These are phyloP conservation scores for Aspergillus novofumigatus DNA, from an alignment of 2,329 filamentous ascomycete genomes.

Conservation along the genomic window DNA sequence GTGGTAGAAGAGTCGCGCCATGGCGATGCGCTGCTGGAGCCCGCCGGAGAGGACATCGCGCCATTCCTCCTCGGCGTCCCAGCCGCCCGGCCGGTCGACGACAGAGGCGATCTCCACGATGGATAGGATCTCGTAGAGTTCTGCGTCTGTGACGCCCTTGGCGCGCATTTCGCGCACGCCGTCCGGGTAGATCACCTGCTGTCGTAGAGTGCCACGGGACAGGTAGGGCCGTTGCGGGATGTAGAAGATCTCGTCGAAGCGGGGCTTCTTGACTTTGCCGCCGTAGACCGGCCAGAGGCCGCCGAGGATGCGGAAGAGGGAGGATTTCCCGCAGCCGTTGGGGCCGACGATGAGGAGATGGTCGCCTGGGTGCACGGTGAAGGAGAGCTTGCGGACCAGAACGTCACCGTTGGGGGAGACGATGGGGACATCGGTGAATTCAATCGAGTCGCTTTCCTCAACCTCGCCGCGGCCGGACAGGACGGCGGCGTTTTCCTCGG, in stretches of 20 bases:
- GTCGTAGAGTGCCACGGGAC: constrained; percentile 82
- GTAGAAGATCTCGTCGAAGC: constrained; percentile 93
- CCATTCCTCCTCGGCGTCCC: constrained; percentile 96
- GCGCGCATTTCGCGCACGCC: constrained; percentile 79
- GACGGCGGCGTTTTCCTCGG: constrained; percentile 75
- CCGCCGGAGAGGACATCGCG: constrained; percentile 88
- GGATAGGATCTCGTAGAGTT: constrained; percentile 71
- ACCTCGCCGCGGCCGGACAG: constrained; percentile 77
- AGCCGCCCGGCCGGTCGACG: constrained; percentile 73
- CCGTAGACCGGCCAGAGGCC: constrained; percentile 98
- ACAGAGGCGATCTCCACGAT: constrained; percentile 80
- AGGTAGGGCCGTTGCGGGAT: constrained; percentile 95
- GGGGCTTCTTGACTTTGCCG: constrained; percentile 85
- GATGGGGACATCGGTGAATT: constrained; percentile 86
- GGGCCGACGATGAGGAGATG: constrained; percentile 93
- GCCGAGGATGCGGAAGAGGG: constrained; percentile 90
- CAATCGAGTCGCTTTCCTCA: constrained; percentile 75
- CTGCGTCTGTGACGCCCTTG: constrained; percentile 75
- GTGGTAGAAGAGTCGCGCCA: constrained; percentile 94
- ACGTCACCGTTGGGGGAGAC: constrained; percentile 96
- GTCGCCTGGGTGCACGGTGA: constrained; percentile 78
- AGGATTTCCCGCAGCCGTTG: constrained; percentile 96
- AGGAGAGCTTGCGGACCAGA: constrained; percentile 78
- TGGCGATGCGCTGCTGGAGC: constrained; percentile 91
- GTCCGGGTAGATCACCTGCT: constrained; percentile 97